Evolutionary conservation across 2,329 filamentous ascomycete species (phyloP).

Genomic region (Westerdykella ornata): DNA sequence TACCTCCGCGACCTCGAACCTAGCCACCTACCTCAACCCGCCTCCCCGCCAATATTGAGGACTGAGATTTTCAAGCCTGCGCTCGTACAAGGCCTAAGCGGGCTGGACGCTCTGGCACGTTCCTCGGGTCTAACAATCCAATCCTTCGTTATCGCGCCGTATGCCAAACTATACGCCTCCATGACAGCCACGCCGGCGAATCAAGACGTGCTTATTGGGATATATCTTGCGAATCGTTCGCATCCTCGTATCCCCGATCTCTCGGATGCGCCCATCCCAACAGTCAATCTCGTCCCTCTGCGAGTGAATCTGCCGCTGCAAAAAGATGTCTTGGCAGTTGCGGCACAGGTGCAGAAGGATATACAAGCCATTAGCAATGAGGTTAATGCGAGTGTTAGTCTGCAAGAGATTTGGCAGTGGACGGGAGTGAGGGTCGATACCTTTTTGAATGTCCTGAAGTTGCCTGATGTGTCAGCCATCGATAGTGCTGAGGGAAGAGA

Average conservation of each 20-base stretch:
- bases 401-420: conserved; percentile 70
- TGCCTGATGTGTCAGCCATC: conserved; percentile 38
- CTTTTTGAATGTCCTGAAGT: conserved; percentile 74
- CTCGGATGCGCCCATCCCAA: conserved; percentile 56
- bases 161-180: conserved; percentile 49
- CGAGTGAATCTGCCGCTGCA: conserved; percentile 42
- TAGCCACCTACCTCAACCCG: conserved; percentile 14
- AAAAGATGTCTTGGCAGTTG: conserved; percentile 45
- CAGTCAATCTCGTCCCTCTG: conserved; percentile 72
- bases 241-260: conserved; percentile 44
- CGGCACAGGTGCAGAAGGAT: conserved; percentile 60
- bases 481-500: conserved; percentile 6
- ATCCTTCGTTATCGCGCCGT: conserved; percentile 66
- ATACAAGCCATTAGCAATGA: conserved; percentile 54
- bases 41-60: conserved; percentile 22
- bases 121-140: conserved; percentile 59
- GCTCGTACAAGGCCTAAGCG: conserved; percentile 39
- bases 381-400: conserved; percentile 52
- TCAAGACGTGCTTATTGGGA: conserved; percentile 57
- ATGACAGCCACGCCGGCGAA: conserved; percentile 15
- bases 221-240: conserved; percentile 76
- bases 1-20: conserved; percentile 36
- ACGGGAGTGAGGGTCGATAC: conserved; percentile 63
- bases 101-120: conserved; percentile 42
- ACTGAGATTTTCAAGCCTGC: conserved; percentile 46